Evolutionary conservation across 306 rosid genomes (phyloP).

Genomic region (Rosa rugosa): DNA sequence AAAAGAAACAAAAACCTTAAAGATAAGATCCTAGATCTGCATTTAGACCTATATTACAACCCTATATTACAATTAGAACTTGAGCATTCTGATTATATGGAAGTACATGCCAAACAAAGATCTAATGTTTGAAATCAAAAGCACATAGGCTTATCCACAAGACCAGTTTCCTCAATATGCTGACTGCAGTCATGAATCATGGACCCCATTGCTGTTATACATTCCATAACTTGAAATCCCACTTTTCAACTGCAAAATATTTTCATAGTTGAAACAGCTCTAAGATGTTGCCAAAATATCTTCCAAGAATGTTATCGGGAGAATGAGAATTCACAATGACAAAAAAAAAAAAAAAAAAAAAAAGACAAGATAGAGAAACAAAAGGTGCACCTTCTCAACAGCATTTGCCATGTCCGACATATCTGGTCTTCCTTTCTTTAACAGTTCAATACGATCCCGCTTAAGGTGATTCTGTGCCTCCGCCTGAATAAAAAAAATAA

Average conservation of each 20-base stretch:
- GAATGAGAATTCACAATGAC: not conserved
- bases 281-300: not conserved
- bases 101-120: not conserved
- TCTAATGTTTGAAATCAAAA: not conserved
- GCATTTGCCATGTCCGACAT: slow-evolving; percentile 29
- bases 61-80: not conserved
- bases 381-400: slow-evolving; percentile 41
- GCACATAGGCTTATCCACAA: not conserved
- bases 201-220: slow-evolving; percentile 19
- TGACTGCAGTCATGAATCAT: not conserved
- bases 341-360: not conserved
- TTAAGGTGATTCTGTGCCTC: slow-evolving; percentile 49
- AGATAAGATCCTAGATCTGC: not conserved
- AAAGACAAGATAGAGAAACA: slow-evolving; percentile 4
- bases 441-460: slow-evolving; percentile 40
- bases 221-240: slow-evolving; percentile 41
- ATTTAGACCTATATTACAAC: not conserved
- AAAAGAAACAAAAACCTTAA: not conserved
- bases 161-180: not conserved
- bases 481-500: slow-evolving; percentile 36
- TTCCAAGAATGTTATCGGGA: not conserved
- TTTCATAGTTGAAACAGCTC: slow-evolving; percentile 5
- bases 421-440: slow-evolving; percentile 47
- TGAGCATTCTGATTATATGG: not conserved
- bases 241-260: slow-evolving; percentile 45